phyloP scores from a whole-genome alignment of 129 eudicot species.

The Artemisia annua region DNA sequence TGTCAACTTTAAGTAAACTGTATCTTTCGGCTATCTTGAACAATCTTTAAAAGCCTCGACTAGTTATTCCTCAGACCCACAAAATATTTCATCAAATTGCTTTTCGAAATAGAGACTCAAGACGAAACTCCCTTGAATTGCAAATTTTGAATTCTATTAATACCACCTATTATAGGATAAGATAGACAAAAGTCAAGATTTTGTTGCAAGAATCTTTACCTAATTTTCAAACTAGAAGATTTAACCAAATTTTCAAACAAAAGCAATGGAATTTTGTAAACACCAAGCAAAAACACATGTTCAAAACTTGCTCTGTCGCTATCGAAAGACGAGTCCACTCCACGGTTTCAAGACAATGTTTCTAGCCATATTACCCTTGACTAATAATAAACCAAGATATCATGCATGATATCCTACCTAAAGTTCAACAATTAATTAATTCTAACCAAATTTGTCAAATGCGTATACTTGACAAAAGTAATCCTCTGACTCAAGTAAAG shows the following conservation, averaged over 20 bases:
- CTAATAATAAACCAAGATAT: not conserved
- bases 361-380: not conserved
- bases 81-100: slow-evolving; percentile 22
- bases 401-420: slow-evolving; percentile 23
- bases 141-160: slow-evolving; percentile 12
- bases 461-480: slow-evolving; percentile 5
- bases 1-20: slow-evolving; percentile 3
- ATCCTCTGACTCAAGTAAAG: slow-evolving; percentile 6
- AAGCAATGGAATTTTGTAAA: slow-evolving; percentile 28
- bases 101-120: slow-evolving; percentile 19
- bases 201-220: slow-evolving; percentile 32
- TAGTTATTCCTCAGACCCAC: slow-evolving; percentile 29
- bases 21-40: slow-evolving; percentile 20
- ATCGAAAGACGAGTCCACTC: slow-evolving; percentile 1
- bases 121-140: slow-evolving; percentile 18
- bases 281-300: slow-evolving; percentile 24
- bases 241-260: slow-evolving; percentile 31
- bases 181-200: slow-evolving; percentile 36
- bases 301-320: not conserved
- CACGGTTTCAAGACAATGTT: slow-evolving; percentile 3
- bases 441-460: slow-evolving; percentile 19
- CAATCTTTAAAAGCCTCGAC: slow-evolving; percentile 14
- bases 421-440: slow-evolving; percentile 20
- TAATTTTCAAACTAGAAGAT: slow-evolving; percentile 22
- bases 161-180: slow-evolving; percentile 34